Evolutionary conservation across 768 basidiomycete genomes (phyloP).

Genomic region (Sarcomyxa edulis): DNA sequence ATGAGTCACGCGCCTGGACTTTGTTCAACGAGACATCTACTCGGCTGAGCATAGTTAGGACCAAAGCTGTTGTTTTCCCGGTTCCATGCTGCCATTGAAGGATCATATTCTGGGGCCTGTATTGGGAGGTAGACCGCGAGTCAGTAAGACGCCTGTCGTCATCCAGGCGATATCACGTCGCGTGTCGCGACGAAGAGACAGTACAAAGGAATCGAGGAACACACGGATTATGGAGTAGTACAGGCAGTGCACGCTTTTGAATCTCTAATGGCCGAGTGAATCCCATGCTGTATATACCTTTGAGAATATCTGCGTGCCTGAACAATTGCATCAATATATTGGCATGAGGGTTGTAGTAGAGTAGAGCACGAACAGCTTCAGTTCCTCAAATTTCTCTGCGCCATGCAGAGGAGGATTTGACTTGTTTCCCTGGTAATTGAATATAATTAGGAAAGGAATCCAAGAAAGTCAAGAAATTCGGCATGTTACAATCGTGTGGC

Average conservation of each 20-base stretch:
- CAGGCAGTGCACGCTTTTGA: constrained; percentile 94
- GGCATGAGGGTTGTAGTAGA: neutral
- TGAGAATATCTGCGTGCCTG: constrained; percentile 83
- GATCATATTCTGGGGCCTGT: constrained; percentile 98
- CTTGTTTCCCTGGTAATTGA: too few relatives aligned
- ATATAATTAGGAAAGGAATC: too few relatives aligned
- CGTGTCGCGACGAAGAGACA: too few relatives aligned
- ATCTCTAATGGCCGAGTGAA: constrained; percentile 99
- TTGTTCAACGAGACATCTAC: constrained; percentile 79
- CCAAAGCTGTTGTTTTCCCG: constrained; percentile 98
- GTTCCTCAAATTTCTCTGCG: constrained; percentile 90
- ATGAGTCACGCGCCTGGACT: constrained; percentile 81
- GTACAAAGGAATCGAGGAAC: constrained; percentile 20
- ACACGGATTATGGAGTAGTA: constrained; percentile 87
- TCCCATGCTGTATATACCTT: constrained; percentile 91
- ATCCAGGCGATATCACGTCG: too few relatives aligned
- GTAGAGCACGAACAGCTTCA: constrained; percentile 73
- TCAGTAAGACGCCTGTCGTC: too few relatives aligned
- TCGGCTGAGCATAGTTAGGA: constrained; percentile 93
- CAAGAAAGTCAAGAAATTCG: too few relatives aligned
- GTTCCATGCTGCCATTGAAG: constrained; percentile 99
- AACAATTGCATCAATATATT: neutral
- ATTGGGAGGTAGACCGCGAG: constrained; percentile 7
- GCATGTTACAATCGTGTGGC: too few relatives aligned
- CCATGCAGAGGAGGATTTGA: constrained; percentile 95